These are phyloP conservation scores for Thecaphora thlaspeos DNA, from an alignment of 1,284 basidiomycete genomes.

Conservation along the genomic window DNA sequence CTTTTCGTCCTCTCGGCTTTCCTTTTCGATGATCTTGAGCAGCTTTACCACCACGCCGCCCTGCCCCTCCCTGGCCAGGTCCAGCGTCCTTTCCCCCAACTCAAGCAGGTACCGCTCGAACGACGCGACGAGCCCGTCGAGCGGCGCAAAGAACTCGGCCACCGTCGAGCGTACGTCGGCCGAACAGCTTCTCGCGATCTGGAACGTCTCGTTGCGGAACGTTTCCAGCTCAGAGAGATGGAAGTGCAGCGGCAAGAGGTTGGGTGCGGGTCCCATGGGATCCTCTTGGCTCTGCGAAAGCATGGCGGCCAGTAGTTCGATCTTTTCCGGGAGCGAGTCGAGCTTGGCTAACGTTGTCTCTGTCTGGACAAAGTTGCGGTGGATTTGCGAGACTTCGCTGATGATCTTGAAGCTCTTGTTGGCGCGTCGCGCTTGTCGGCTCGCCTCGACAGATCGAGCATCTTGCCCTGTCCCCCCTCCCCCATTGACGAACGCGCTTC, in stretches of 20 bases:
- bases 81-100: slow-evolving; percentile 74
- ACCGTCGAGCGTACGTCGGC: slow-evolving; percentile 70
- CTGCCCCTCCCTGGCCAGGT: slow-evolving; percentile 72
- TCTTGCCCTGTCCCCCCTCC: no score
- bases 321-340: slow-evolving; percentile 79
- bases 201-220: slow-evolving; percentile 71
- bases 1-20: slow-evolving; percentile 91
- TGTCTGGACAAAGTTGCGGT: slow-evolving; percentile 90
- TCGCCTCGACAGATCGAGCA: no score
- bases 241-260: slow-evolving; percentile 86
- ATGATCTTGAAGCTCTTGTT: slow-evolving; percentile 45
- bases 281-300: slow-evolving; percentile 73
- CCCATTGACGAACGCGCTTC: background rate
- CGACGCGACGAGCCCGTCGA: slow-evolving; percentile 74
- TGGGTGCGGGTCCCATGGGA: slow-evolving; percentile 75
- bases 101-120: slow-evolving; percentile 86
- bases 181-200: slow-evolving; percentile 64
- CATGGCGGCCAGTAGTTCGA: slow-evolving; percentile 76
- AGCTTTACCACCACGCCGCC: slow-evolving; percentile 83
- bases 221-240: slow-evolving; percentile 83
- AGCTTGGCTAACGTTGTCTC: slow-evolving; percentile 93
- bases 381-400: slow-evolving; percentile 80
- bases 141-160: slow-evolving; percentile 78
- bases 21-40: slow-evolving; percentile 89
- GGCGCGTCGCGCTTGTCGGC: no score